Percentiles rank a stretch among this genome's conserved stretches.
Evolutionary conservation across 2,329 filamentous ascomycete genomes (phyloP).

Genomic region (Corynespora cassiicola): DNA sequence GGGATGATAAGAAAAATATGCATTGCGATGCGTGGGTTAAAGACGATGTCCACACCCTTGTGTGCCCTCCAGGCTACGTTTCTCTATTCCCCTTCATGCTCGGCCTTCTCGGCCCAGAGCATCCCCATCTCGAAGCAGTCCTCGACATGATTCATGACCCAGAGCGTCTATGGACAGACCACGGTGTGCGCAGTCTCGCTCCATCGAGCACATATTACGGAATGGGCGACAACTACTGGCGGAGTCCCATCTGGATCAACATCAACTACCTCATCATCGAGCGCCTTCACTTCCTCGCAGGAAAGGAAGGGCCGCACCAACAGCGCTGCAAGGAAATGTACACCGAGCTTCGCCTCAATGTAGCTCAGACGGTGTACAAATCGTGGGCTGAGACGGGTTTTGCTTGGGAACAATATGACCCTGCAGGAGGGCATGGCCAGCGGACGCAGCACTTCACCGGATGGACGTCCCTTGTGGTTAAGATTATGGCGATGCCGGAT

Average conservation of each 20-base stretch:
- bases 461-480: conserved; percentile 93
- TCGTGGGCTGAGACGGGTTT: conserved; percentile 92
- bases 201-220: conserved; percentile 79
- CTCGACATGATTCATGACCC: conserved; percentile 80
- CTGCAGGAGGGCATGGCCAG: conserved; percentile 85
- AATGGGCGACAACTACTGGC: conserved; percentile 94
- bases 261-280: conserved; percentile 90
- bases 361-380: conserved; percentile 85
- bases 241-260: conserved; percentile 92
- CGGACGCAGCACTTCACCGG: conserved; percentile 95
- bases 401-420: conserved; percentile 96
- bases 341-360: conserved; percentile 75
- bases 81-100: conserved; percentile 89
- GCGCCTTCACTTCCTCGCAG: conserved; percentile 62
- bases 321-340: conserved; percentile 75
- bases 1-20: conserved; percentile 78
- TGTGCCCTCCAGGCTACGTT: conserved; percentile 94
- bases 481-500: conserved; percentile 93
- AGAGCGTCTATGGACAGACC: conserved; percentile 82
- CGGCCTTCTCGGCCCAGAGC: conserved; percentile 75
- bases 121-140: conserved; percentile 73
- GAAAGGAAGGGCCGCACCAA: conserved; percentile 65
- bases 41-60: conserved; percentile 81
- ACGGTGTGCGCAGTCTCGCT: conserved; percentile 86
- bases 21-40: conserved; percentile 93